A percentile compares a stretch with the other conserved stretches of the same genome.
phyloP scores from a whole-genome alignment of 139 green algal genomes.

The Zygnema cylindricum region DNA sequence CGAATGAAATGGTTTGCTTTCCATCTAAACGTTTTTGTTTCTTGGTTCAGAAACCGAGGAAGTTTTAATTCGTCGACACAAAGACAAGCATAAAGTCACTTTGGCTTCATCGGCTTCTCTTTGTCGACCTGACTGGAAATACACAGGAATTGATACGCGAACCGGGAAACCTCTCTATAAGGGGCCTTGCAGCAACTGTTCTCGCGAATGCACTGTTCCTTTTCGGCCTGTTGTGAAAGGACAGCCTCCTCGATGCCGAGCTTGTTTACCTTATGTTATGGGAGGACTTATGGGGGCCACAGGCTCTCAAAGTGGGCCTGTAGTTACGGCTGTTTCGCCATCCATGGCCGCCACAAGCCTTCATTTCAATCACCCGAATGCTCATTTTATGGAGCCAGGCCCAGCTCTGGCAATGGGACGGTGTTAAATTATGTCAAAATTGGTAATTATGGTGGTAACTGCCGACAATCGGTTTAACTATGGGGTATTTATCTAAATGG shows the following conservation, averaged over 20 bases:
- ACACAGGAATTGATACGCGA: conserved; percentile 28
- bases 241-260: conserved; percentile 33
- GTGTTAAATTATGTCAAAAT: no score
- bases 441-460: background rate
- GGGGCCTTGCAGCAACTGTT: conserved; percentile 34
- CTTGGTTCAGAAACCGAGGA: conserved; percentile 26
- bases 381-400: background rate
- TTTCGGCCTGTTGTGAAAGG: conserved; percentile 43
- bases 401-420: background rate
- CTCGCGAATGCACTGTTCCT: conserved; percentile 31
- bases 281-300: background rate
- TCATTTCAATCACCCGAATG: background rate
- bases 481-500: background rate
- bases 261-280: conserved; percentile 15
- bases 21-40: no score
- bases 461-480: background rate
- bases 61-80: conserved; percentile 35
- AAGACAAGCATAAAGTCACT: conserved; percentile 41
- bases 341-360: background rate
- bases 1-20: no score
- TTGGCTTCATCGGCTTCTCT: background rate
- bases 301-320: background rate
- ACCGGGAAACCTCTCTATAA: conserved; percentile 44
- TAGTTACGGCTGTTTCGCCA: background rate
- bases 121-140: conserved; percentile 39